Evolutionary conservation across 192 early-diverging fungal species (phyloP).

Genomic region (Coemansia aciculifera): DNA sequence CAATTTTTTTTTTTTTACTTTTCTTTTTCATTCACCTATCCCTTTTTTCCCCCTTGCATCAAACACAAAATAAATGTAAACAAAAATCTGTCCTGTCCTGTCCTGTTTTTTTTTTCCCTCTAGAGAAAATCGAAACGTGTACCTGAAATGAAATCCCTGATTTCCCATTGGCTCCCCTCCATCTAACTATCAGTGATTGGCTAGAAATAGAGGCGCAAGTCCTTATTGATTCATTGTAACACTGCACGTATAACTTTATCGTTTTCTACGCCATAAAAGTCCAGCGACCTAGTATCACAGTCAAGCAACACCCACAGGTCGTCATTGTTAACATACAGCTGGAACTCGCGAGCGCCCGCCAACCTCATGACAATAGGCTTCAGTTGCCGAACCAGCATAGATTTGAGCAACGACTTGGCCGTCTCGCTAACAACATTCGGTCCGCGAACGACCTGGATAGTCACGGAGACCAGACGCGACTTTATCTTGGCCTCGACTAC

Average conservation of each 20-base stretch:
- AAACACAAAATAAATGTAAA: neutral
- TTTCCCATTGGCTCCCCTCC: slow-evolving; percentile 5
- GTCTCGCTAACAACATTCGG: neutral
- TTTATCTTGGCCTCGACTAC: neutral
- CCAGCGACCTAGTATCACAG: slow-evolving; percentile 23
- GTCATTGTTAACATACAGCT: slow-evolving; percentile 1
- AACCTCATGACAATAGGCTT: slow-evolving; percentile 23
- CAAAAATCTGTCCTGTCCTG: neutral
- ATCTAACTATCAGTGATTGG: neutral
- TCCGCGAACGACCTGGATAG: neutral
- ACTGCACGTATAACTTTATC: slow-evolving; percentile 23
- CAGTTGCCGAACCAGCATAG: slow-evolving; percentile 46
- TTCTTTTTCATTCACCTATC: slow-evolving; percentile 10
- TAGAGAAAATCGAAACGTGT: neutral
- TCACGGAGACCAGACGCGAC: neutral
- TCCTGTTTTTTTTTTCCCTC: neutral
- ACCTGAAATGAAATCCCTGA: neutral
- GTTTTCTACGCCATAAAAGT: slow-evolving; percentile 34
- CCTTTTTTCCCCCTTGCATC: neutral
- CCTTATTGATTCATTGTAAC: neutral
- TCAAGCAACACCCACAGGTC: slow-evolving; percentile 24
- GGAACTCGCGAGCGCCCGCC: slow-evolving; percentile 20
- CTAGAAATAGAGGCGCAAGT: neutral
- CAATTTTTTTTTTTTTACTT: slow-evolving; percentile 14
- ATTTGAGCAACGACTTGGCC: neutral